Evolutionary conservation across 202 grass and related monocot genomes (phyloP).

Genomic region (Sporobolus alterniflorus): DNA sequence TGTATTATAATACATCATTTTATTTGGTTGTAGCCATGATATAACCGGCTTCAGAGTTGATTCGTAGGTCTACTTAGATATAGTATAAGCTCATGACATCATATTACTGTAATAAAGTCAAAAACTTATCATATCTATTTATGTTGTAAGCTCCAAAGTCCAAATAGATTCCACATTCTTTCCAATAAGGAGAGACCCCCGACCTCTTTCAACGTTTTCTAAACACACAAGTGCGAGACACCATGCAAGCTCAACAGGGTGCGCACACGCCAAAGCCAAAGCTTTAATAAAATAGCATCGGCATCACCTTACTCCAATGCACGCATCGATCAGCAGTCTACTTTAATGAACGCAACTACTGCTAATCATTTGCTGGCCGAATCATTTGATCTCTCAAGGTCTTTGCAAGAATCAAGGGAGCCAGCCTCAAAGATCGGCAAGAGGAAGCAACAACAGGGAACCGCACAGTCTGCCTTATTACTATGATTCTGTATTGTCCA

Average conservation of each 20-base stretch:
- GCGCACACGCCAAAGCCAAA: neutral
- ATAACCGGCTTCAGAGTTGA: too few relatives aligned
- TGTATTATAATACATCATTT: too few relatives aligned
- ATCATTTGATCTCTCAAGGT: conserved; percentile 13
- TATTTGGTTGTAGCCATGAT: too few relatives aligned
- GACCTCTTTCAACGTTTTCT: neutral
- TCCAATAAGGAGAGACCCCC: neutral
- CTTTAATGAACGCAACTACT: conserved; percentile 2
- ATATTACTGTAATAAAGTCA: neutral
- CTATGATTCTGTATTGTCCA: too few relatives aligned
- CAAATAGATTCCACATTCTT: conserved; percentile 19
- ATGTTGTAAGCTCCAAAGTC: neutral
- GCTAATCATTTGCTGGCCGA: conserved; percentile 18
- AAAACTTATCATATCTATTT: too few relatives aligned
- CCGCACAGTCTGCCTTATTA: neutral
- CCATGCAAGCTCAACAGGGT: neutral
- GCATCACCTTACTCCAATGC: neutral
- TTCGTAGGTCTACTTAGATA: neutral
- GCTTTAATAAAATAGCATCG: conserved; percentile 28
- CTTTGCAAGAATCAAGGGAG: conserved; percentile 29
- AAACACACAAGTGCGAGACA: neutral
- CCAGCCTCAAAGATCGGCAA: neutral
- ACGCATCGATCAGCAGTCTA: neutral
- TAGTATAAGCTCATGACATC: neutral
- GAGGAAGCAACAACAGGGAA: neutral